phyloP scores from a whole-genome alignment of 2,329 filamentous ascomycete species.

The Pyrenophora seminiperda region DNA sequence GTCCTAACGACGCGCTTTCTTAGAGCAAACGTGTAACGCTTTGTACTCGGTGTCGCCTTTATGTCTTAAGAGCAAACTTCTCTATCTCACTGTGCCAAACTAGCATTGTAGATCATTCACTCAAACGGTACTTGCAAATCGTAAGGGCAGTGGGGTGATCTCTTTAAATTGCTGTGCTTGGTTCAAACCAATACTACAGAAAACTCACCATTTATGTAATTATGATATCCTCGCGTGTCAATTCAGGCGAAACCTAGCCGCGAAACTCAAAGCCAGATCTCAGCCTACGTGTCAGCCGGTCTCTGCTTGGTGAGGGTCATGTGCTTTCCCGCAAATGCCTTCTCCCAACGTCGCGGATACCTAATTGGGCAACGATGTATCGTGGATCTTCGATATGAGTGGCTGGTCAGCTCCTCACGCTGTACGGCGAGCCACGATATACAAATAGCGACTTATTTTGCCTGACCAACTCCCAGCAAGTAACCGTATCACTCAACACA shows the following conservation, averaged over 20 bases:
- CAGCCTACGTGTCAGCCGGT: not conserved
- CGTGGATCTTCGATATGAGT: not conserved
- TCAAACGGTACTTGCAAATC: too few species aligned
- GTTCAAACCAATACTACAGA: too few species aligned
- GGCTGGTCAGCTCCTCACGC: not conserved
- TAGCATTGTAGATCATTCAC: too few species aligned
- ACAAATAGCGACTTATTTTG: not conserved
- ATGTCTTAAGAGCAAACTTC: too few species aligned
- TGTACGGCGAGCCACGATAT: not conserved
- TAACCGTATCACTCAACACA: not conserved
- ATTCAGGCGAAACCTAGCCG: not conserved
- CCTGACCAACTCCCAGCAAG: conserved; percentile 5
- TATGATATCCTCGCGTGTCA: too few species aligned
- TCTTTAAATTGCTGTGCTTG: too few species aligned
- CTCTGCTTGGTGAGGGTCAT: too few species aligned
- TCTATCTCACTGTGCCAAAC: too few species aligned
- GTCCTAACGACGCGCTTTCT: not conserved
- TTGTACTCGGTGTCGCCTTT: not conserved
- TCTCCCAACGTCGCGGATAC: not conserved
- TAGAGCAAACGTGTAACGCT: not conserved
- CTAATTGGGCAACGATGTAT: not conserved
- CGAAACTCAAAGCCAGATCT: too few species aligned
- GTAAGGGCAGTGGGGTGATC: too few species aligned
- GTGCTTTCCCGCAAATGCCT: not conserved
- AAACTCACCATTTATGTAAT: too few species aligned